phyloP scores from a whole-genome alignment of 2,329 filamentous ascomycete species.

The Didymella lethalis region DNA sequence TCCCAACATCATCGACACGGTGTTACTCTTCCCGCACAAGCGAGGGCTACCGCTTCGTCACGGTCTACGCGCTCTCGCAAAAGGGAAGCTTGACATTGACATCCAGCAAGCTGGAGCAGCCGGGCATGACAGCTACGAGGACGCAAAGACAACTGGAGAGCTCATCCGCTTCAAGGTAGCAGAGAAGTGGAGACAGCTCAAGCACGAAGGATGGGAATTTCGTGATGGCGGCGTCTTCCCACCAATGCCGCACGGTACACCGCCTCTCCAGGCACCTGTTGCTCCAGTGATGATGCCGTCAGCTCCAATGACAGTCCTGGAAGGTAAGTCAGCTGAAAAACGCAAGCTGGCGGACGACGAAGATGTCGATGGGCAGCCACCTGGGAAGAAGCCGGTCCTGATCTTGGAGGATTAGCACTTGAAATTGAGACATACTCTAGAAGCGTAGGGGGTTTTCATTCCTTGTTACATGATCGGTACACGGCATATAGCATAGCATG shows the following conservation, averaged over 20 bases:
- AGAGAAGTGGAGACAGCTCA: constrained; percentile 73
- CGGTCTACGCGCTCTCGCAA: constrained; percentile 77
- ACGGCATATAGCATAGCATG: neutral
- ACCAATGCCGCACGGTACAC: constrained; percentile 36
- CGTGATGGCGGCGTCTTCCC: constrained; percentile 42
- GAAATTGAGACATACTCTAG: neutral
- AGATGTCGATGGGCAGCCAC: constrained; percentile 6
- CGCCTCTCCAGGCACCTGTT: constrained; percentile 23
- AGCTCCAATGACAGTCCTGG: constrained; percentile 18
- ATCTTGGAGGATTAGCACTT: neutral
- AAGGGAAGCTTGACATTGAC: constrained; percentile 71
- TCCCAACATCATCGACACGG: constrained; percentile 83
- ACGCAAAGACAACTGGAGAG: constrained; percentile 88
- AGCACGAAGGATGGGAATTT: constrained; percentile 70
- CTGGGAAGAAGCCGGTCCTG: constrained; percentile 18
- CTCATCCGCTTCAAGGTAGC: constrained; percentile 76
- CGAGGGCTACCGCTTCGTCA: constrained; percentile 78
- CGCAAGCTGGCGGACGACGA: constrained; percentile 33
- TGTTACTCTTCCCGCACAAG: constrained; percentile 81
- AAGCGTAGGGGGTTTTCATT: neutral
- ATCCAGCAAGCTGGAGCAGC: constrained; percentile 76
- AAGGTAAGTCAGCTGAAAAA: constrained; percentile 31
- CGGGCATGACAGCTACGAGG: constrained; percentile 93
- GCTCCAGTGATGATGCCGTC: constrained; percentile 30
- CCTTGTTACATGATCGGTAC: neutral